A percentile compares a stretch with the other conserved stretches of the same genome.
These are phyloP conservation scores for Trichosporon sp. DNA, from an alignment of 1,284 basidiomycete genomes.

Conservation along the genomic window DNA sequence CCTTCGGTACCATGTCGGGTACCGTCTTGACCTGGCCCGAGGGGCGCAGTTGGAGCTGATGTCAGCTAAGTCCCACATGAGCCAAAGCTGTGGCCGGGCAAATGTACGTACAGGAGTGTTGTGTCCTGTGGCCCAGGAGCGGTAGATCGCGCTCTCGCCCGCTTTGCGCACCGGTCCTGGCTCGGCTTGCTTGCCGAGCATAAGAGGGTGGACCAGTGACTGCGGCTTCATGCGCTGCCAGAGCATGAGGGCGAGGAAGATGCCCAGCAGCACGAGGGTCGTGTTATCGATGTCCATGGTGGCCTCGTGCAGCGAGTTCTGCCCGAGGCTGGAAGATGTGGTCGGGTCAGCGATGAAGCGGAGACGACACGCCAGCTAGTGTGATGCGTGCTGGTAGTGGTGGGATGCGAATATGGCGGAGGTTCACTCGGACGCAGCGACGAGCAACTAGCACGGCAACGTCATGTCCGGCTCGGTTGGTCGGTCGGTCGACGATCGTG, in stretches of 20 bases:
- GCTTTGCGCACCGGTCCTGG: conserved; percentile 35
- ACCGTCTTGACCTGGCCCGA: conserved; percentile 40
- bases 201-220: conserved; percentile 45
- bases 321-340: background rate
- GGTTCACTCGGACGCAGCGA: conserved; percentile 2
- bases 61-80: background rate
- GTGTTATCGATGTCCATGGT: conserved; percentile 38
- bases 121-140: conserved; percentile 46
- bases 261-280: conserved; percentile 35
- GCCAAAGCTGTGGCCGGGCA: background rate
- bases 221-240: conserved; percentile 37
- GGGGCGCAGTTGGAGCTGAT: conserved; percentile 42
- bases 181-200: conserved; percentile 47
- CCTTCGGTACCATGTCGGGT: background rate
- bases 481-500: background rate
- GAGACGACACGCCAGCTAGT: background rate
- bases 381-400: background rate
- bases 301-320: background rate
- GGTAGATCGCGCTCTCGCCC: conserved; percentile 42
- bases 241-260: conserved; percentile 30
- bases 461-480: background rate
- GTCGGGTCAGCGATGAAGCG: background rate
- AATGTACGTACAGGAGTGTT: conserved; percentile 39
- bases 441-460: background rate
- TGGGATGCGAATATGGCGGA: background rate